phyloP scores from a whole-genome alignment of 2,329 filamentous ascomycete species.

The Penicillium crustosum region DNA sequence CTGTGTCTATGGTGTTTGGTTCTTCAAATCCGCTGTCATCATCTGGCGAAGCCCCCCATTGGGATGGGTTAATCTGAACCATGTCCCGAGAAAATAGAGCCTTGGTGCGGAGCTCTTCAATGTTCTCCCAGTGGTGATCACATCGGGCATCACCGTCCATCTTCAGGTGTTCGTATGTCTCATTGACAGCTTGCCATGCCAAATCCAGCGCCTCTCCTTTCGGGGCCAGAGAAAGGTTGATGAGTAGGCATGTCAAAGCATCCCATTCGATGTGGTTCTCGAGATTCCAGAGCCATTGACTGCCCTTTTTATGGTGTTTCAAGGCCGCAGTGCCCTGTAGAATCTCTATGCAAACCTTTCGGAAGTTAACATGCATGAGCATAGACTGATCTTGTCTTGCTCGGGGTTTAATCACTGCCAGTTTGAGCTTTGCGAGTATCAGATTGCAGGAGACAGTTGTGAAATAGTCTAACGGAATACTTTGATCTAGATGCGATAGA shows the following conservation, averaged over 20 bases:
- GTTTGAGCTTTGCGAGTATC: slow-evolving; percentile 16
- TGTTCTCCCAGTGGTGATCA: not conserved
- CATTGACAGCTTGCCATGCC: slow-evolving; percentile 12
- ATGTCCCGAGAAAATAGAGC: not conserved
- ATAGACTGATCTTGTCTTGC: not conserved
- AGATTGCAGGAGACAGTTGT: slow-evolving; percentile 14
- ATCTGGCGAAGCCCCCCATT: not conserved
- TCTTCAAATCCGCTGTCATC: not conserved
- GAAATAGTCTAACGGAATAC: slow-evolving; percentile 17
- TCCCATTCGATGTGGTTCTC: slow-evolving; percentile 26
- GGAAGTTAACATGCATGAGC: slow-evolving; percentile 3
- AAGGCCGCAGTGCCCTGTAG: slow-evolving; percentile 17
- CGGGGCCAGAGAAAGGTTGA: slow-evolving; percentile 10
- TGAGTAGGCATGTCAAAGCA: slow-evolving; percentile 15
- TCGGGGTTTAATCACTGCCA: slow-evolving; percentile 13
- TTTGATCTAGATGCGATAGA: slow-evolving; percentile 15
- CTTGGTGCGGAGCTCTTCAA: not conserved
- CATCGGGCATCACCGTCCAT: not conserved
- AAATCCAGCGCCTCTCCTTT: not conserved
- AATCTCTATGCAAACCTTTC: slow-evolving; percentile 16
- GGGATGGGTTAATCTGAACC: not conserved
- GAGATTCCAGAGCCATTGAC: slow-evolving; percentile 24
- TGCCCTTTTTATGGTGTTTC: slow-evolving; percentile 13
- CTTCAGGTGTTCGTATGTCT: slow-evolving; percentile 20
- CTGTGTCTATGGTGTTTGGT: not conserved